phyloP scores from a whole-genome alignment of 495 filamentous ascomycete species.

The Neurospora tetrasperma region DNA sequence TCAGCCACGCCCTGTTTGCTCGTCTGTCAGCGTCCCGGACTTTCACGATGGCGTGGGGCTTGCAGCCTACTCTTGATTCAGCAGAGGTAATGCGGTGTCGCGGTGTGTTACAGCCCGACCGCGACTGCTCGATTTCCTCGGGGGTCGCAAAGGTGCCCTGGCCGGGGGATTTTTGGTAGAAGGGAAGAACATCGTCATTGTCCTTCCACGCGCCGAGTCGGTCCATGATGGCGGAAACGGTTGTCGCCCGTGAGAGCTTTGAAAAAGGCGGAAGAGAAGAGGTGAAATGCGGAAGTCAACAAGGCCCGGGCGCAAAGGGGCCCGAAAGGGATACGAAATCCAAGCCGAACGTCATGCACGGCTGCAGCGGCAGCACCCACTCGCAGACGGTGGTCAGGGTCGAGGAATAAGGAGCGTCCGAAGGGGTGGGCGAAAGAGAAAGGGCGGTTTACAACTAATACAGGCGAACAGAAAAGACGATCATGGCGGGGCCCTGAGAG shows the following conservation, averaged over 20 bases:
- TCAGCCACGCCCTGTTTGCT: conserved; percentile 35
- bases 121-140: conserved; percentile 19
- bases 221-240: conserved; percentile 14
- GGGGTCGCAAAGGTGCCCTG: conserved; percentile 11
- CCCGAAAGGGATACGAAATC: conserved; percentile 14
- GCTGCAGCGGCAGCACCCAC: conserved; percentile 2
- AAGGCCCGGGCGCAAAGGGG: conserved; percentile 14
- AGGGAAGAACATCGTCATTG: conserved; percentile 29
- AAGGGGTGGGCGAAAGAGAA: not conserved
- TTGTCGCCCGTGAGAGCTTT: not conserved
- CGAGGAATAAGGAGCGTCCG: not conserved
- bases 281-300: not conserved
- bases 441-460: conserved; percentile 7
- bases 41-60: not conserved
- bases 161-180: conserved; percentile 14
- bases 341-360: conserved; percentile 16
- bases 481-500: conserved; percentile 1
- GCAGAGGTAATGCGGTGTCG: conserved; percentile 35
- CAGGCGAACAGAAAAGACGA: conserved; percentile 9
- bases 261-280: not conserved
- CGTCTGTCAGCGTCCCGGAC: conserved; percentile 4
- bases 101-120: conserved; percentile 20
- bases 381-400: not conserved
- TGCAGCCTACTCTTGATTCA: conserved; percentile 32
- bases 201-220: conserved; percentile 18